Percentiles rank a stretch among this genome's conserved stretches.
These are phyloP conservation scores for Umbelopsis vinacea DNA, from an alignment of 192 early-diverging fungal genomes.

Conservation along the genomic window DNA sequence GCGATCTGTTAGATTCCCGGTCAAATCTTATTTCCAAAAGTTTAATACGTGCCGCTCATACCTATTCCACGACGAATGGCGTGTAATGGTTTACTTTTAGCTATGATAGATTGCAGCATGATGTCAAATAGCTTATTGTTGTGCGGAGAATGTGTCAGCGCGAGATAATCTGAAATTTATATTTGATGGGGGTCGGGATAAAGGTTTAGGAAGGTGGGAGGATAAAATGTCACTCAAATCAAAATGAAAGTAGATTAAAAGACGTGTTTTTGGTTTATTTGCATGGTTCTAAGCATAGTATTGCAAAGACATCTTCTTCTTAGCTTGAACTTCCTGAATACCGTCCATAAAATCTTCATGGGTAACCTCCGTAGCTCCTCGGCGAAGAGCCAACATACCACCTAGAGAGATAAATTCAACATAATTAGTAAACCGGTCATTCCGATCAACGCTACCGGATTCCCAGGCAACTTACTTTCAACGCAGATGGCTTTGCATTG, in stretches of 20 bases:
- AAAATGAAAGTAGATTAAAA: background rate
- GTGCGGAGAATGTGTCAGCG: background rate
- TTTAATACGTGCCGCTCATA: background rate
- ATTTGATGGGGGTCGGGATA: background rate
- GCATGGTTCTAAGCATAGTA: conserved; percentile 73
- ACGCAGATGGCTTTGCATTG: conserved; percentile 99
- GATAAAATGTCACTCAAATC: background rate
- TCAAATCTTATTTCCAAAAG: background rate
- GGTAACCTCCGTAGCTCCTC: conserved; percentile 82
- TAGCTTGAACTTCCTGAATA: conserved; percentile 97
- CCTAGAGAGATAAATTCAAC: background rate
- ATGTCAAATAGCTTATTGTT: background rate
- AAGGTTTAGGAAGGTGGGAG: background rate
- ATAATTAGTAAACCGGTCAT: background rate
- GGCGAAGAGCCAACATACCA: conserved; percentile 94
- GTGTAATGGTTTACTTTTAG: background rate
- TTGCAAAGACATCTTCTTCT: conserved; percentile 96
- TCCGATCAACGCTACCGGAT: no score
- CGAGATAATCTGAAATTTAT: background rate
- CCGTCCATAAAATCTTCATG: conserved; percentile 99
- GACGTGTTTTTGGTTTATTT: background rate
- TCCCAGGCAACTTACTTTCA: conserved; percentile 29
- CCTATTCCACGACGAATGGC: background rate
- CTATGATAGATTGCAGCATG: background rate
- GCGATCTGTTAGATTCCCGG: background rate